Evolutionary conservation across 345 rosid genomes (phyloP).

Genomic region (Triadica sebifera): DNA sequence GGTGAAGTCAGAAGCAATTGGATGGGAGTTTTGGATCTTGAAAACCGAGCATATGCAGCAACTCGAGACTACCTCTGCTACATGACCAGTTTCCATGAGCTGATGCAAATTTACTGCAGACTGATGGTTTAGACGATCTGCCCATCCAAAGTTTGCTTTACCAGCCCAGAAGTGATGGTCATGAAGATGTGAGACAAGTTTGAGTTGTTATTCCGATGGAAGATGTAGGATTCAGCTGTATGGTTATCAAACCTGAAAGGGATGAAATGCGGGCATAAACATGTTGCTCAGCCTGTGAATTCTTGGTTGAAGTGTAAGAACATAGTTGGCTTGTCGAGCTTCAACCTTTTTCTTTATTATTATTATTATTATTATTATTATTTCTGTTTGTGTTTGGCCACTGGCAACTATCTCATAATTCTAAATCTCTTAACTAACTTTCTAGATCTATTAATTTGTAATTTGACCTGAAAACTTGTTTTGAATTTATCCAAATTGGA

Average conservation of each 20-base stretch:
- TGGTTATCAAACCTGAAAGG: background rate
- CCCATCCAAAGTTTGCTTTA: background rate
- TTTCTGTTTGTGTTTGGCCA: no score
- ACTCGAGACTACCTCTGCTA: slow-evolving; percentile 19
- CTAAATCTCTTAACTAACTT: no score
- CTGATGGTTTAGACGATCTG: slow-evolving; percentile 1
- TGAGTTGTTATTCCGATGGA: slow-evolving; percentile 1
- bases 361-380: no score
- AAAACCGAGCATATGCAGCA: background rate
- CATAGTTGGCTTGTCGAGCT: background rate
- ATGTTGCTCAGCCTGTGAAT: background rate
- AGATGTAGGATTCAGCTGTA: slow-evolving; percentile 4
- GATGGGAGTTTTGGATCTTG: no score
- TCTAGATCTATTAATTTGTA: no score
- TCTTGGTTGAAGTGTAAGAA: background rate
- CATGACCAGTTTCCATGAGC: slow-evolving; percentile 18
- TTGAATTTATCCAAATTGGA: no score
- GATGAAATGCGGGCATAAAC: background rate
- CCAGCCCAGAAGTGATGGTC: background rate
- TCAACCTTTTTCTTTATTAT: background rate
- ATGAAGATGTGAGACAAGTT: slow-evolving; percentile 7
- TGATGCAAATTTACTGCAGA: slow-evolving; percentile 5
- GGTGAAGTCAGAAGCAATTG: slow-evolving; percentile 25
- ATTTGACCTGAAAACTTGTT: no score
- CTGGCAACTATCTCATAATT: no score